Evolutionary conservation across 805 yeast species (phyloP).

Genomic region (Schizosaccharomyces lindneri): DNA sequence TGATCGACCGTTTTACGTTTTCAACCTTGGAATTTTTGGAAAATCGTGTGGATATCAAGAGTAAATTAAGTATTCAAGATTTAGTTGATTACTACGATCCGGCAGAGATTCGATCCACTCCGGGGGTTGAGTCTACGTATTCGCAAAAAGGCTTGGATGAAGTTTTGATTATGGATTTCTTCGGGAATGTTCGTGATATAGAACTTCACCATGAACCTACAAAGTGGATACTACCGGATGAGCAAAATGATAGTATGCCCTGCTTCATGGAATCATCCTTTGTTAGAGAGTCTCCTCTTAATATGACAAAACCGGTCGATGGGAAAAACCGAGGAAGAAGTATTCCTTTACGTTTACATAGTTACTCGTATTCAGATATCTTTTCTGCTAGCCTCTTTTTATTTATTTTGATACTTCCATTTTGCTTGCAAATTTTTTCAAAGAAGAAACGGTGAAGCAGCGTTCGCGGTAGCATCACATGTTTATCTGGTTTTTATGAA

Average conservation of each 20-base stretch:
- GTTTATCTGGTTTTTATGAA: too few relatives aligned
- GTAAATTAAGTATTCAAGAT: constrained; percentile 54
- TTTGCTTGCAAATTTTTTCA: too few relatives aligned
- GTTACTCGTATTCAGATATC: too few relatives aligned
- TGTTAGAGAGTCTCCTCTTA: too few relatives aligned
- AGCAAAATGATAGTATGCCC: not conserved
- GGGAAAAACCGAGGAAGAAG: too few relatives aligned
- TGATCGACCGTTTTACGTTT: constrained; percentile 87
- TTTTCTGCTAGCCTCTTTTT: too few relatives aligned
- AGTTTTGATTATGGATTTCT: constrained; percentile 72
- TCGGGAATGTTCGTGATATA: constrained; percentile 25
- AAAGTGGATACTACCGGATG: not conserved
- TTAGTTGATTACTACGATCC: constrained; percentile 63
- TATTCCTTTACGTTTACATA: too few relatives aligned
- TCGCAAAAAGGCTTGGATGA: constrained; percentile 39
- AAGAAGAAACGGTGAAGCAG: too few relatives aligned
- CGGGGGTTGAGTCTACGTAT: constrained; percentile 75
- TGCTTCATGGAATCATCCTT: too few relatives aligned
- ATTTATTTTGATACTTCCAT: too few relatives aligned
- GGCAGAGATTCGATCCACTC: constrained; percentile 68
- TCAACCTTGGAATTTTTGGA: constrained; percentile 75
- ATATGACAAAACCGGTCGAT: too few relatives aligned
- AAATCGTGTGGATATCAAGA: constrained; percentile 39
- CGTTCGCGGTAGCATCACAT: too few relatives aligned
- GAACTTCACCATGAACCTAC: not conserved